Conservation (phyloP, 805 yeast species). For the Ogataea nakhonphanomensis region DNA sequence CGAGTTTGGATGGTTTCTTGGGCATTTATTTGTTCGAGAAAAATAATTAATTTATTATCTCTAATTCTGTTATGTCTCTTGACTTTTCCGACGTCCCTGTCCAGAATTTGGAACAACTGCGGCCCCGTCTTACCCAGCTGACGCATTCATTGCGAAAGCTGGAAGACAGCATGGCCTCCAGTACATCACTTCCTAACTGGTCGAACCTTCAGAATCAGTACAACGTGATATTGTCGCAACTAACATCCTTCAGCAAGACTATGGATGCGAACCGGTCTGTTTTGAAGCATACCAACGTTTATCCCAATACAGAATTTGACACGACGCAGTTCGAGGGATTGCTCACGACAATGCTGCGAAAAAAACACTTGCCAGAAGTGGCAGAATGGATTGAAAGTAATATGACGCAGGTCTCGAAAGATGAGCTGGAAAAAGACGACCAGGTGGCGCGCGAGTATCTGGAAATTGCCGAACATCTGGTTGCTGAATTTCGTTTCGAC, state of each 20-base stretch:
- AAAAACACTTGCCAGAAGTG: slow-evolving; percentile 87
- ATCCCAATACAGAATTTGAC: slow-evolving; percentile 83
- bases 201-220: slow-evolving; percentile 79
- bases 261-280: slow-evolving; percentile 57
- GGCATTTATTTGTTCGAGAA: slow-evolving; percentile 4
- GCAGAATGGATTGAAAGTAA: slow-evolving; percentile 66
- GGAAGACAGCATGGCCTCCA: slow-evolving; percentile 46
- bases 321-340: slow-evolving; percentile 79
- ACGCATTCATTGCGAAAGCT: slow-evolving; percentile 59
- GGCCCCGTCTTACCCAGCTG: slow-evolving; percentile 59
- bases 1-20: slow-evolving; percentile 6
- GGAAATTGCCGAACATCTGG: slow-evolving; percentile 47
- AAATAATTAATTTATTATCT: background rate
- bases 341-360: slow-evolving; percentile 78
- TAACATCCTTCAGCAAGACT: slow-evolving; percentile 70
- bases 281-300: slow-evolving; percentile 67
- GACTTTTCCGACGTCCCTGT: slow-evolving; percentile 47
- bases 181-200: slow-evolving; percentile 44
- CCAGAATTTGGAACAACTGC: slow-evolving; percentile 56
- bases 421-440: slow-evolving; percentile 43
- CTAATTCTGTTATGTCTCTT: slow-evolving; percentile 5
- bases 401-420: slow-evolving; percentile 22
- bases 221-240: slow-evolving; percentile 77
- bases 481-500: slow-evolving; percentile 54
- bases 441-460: slow-evolving; percentile 70